phyloP scores from a whole-genome alignment of 2,329 filamentous ascomycete species.

The Parastagonospora avenae region DNA sequence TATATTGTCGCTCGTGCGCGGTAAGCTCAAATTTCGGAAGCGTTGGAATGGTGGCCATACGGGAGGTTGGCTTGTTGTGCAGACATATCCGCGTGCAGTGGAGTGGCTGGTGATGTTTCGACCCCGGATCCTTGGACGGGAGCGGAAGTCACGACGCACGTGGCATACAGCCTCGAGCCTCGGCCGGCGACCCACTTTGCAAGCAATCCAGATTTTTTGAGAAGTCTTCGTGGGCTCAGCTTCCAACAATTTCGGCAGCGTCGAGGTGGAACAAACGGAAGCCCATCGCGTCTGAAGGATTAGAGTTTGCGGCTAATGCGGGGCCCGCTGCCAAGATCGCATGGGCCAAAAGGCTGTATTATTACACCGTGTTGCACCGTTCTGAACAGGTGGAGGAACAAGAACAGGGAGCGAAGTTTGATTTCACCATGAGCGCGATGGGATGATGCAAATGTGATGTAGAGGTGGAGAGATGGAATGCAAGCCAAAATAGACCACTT shows the following conservation, averaged over 20 bases:
- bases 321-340: not conserved
- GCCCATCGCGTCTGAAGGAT: not conserved
- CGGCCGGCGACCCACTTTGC: not conserved
- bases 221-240: not conserved
- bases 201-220: not conserved
- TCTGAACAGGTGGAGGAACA: not conserved
- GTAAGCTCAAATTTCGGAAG: no score
- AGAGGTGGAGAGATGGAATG: no score
- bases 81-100: not conserved
- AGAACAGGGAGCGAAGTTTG: not conserved
- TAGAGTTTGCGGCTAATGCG: conserved; percentile 2
- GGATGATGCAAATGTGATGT: no score
- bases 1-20: no score
- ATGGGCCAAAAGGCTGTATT: not conserved
- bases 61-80: no score
- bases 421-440: not conserved
- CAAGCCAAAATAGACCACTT: no score
- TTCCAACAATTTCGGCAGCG: not conserved
- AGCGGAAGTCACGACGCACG: not conserved
- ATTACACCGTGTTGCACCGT: not conserved
- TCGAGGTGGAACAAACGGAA: not conserved
- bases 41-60: no score
- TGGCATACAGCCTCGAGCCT: not conserved
- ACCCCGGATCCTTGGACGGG: not conserved
- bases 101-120: not conserved